phyloP scores from a whole-genome alignment of 2,329 filamentous ascomycete genomes.

The Blastomyces silverae region DNA sequence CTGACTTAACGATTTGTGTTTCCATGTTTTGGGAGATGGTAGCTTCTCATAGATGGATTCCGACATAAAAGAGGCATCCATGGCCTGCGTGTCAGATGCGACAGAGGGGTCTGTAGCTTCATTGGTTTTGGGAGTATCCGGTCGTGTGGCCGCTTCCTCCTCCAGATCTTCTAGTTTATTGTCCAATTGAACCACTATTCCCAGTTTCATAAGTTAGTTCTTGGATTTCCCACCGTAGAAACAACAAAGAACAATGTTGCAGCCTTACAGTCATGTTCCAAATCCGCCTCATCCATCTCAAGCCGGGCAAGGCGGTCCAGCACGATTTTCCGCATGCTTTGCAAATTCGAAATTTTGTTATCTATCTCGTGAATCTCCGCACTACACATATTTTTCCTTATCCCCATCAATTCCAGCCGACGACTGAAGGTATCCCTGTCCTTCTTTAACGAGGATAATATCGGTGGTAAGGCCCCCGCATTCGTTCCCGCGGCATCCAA shows the following conservation, averaged over 20 bases:
- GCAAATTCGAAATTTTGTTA: slow-evolving; percentile 88
- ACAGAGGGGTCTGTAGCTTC: slow-evolving; percentile 43
- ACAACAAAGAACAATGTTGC: slow-evolving; percentile 8
- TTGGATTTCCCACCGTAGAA: background rate
- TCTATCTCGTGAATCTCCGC: slow-evolving; percentile 95
- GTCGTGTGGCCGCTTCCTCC: slow-evolving; percentile 45
- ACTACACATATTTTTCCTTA: slow-evolving; percentile 96
- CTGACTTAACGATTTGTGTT: slow-evolving; percentile 41
- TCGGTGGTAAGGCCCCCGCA: slow-evolving; percentile 52
- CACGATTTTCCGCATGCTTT: slow-evolving; percentile 87
- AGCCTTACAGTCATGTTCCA: slow-evolving; percentile 77
- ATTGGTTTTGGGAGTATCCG: slow-evolving; percentile 34
- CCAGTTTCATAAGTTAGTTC: slow-evolving; percentile 6
- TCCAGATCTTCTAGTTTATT: slow-evolving; percentile 58
- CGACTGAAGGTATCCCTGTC: slow-evolving; percentile 75
- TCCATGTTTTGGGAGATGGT: slow-evolving; percentile 54
- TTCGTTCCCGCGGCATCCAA: slow-evolving; percentile 55
- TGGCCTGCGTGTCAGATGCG: slow-evolving; percentile 49
- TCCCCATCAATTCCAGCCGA: slow-evolving; percentile 79
- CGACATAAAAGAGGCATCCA: slow-evolving; percentile 75
- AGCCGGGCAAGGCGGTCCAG: slow-evolving; percentile 76
- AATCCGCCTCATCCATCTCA: slow-evolving; percentile 81
- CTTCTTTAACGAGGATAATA: slow-evolving; percentile 66
- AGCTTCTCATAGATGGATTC: slow-evolving; percentile 96
- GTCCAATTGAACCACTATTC: slow-evolving; percentile 50